Evolutionary conservation across 441 rosid species (phyloP), one percentile per base, ranked within the genome.

Genomic region (Arabidopsis hybrid): DNA sequence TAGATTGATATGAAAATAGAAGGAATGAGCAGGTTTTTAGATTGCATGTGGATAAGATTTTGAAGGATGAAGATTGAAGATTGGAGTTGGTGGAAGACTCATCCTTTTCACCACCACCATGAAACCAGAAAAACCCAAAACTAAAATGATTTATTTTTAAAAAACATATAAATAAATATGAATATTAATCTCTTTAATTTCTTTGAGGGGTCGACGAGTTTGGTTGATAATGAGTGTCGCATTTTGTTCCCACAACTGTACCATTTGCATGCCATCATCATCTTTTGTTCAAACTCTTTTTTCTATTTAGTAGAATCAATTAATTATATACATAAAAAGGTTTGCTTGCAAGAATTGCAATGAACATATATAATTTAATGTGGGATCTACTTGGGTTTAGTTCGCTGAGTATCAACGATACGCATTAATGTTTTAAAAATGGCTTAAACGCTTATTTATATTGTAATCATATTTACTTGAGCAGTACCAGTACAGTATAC

Each of bases 41-140:
- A 68, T 70, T 64, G 67, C 66, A 70, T 72, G 72, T 52, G 73
- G 64, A 70, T 52, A 55, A 73, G 71, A 78, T 73, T 67, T 59
- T 70, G 61, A 69, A 69, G 88, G 94, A 89, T 85, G 83, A 82
- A 87, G 77, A 71, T 67, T 56, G 58, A 71, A 72, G 88, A 82
- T 67, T 70, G 40, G 55, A 76, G 94, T 83, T 85, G 94, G 90
- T 89, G 80, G 83, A 80, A 82, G 74, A 72, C 75, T 75, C 85
- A 85, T 85, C 89, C 74, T 51, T 80, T 81, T 75, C 68, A 73
- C 70, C 63, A 71, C 64, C 83, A 76, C 65, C 65, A 80, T 46
- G 80, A 78, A 67, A 74, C 34, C 40, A 79, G 57, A 77, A 45
- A 71, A 40, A 36, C n/a, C 38, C n/a, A 72, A 60, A 67, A 11